phyloP scores from a whole-genome alignment of 495 filamentous ascomycete species.

The Tuber magnatum region DNA sequence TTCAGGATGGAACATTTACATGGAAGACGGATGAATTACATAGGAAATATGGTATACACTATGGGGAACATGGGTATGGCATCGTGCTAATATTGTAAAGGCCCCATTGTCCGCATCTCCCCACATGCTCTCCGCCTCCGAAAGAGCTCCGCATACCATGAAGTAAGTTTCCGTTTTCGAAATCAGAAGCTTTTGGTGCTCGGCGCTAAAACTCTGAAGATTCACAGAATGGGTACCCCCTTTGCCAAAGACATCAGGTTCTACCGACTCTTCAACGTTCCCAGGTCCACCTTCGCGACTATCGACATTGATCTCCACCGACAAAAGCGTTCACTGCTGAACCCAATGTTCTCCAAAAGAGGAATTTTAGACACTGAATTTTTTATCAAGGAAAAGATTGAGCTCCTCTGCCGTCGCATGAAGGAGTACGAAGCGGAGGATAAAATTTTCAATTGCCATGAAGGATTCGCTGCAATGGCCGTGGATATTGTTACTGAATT shows the following conservation, averaged over 20 bases:
- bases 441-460: slow-evolving; percentile 7
- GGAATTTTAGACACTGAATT: slow-evolving; percentile 18
- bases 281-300: slow-evolving; percentile 8
- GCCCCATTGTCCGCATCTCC: slow-evolving; percentile 23
- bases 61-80: not conserved
- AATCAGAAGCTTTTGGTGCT: not conserved
- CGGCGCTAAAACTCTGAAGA: not conserved
- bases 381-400: slow-evolving; percentile 15
- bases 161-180: not conserved
- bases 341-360: slow-evolving; percentile 21
- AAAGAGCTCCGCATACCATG: slow-evolving; percentile 23
- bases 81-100: slow-evolving; percentile 6
- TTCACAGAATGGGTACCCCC: slow-evolving; percentile 25
- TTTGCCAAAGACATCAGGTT: slow-evolving; percentile 17
- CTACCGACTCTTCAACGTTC: slow-evolving; percentile 24
- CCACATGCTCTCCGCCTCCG: slow-evolving; percentile 22
- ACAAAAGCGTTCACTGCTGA: slow-evolving; percentile 12
- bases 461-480: slow-evolving; percentile 42
- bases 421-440: slow-evolving; percentile 8
- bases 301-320: slow-evolving; percentile 12
- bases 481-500: slow-evolving; percentile 47
- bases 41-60: slow-evolving; percentile 11
- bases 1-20: slow-evolving; percentile 3
- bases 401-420: slow-evolving; percentile 14
- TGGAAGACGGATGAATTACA: slow-evolving; percentile 19